Evolutionary conservation across 2,329 filamentous ascomycete genomes (phyloP).

Genomic region (Fusarium nurragi): DNA sequence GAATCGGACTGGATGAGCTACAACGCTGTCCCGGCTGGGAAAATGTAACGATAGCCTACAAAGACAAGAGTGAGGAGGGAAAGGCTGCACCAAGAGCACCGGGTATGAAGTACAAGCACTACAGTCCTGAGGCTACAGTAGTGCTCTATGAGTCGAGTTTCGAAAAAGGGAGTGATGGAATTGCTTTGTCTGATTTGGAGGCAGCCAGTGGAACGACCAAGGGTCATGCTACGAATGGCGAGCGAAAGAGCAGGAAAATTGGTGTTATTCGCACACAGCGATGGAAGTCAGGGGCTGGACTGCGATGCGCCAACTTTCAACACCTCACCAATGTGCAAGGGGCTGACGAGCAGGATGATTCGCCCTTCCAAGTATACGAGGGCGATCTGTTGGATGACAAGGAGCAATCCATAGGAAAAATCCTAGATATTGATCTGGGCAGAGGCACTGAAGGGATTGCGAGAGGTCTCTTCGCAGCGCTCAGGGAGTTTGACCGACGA

Average conservation of each 20-base stretch:
- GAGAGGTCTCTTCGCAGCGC: slow-evolving; percentile 84
- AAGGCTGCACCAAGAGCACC: slow-evolving; percentile 79
- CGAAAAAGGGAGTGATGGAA: slow-evolving; percentile 48
- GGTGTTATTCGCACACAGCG: slow-evolving; percentile 66
- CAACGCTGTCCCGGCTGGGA: slow-evolving; percentile 82
- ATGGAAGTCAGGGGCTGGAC: slow-evolving; percentile 59
- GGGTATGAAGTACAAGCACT: slow-evolving; percentile 99
- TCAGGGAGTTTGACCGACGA: slow-evolving; percentile 83
- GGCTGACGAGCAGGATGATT: slow-evolving; percentile 43
- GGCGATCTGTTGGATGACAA: slow-evolving; percentile 51
- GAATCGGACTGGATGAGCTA: slow-evolving; percentile 83
- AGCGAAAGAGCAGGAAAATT: slow-evolving; percentile 47
- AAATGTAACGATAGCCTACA: slow-evolving; percentile 78
- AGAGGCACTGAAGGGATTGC: slow-evolving; percentile 77
- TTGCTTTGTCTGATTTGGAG: slow-evolving; percentile 50
- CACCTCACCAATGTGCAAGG: slow-evolving; percentile 26
- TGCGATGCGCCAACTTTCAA: slow-evolving; percentile 48
- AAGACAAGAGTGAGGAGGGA: slow-evolving; percentile 75
- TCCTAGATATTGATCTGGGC: slow-evolving; percentile 80
- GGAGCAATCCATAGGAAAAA: slow-evolving; percentile 50
- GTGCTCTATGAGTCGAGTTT: slow-evolving; percentile 76
- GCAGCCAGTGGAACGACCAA: slow-evolving; percentile 36
- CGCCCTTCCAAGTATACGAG: slow-evolving; percentile 54
- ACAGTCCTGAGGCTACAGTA: slow-evolving; percentile 89
- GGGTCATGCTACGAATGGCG: slow-evolving; percentile 34